phyloP scores from a whole-genome alignment of 495 filamentous ascomycete species.

The Daldinia vernicosa region DNA sequence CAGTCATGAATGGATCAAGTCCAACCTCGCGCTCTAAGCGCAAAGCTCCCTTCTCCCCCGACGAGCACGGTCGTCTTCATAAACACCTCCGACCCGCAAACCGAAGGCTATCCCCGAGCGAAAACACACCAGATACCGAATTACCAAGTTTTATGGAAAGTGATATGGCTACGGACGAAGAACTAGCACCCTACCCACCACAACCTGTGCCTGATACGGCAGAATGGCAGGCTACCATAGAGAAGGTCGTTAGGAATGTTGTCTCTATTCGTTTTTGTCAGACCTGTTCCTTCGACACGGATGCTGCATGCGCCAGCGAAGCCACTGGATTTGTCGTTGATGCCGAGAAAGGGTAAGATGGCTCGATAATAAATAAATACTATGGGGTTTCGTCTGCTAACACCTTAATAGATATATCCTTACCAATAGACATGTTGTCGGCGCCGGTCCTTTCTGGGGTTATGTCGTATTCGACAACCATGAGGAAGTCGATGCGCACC shows the following conservation, averaged over 20 bases:
- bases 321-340: conserved; percentile 98
- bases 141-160: conserved; percentile 38
- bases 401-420: conserved; percentile 67
- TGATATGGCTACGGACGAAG: conserved; percentile 51
- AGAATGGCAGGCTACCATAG: conserved; percentile 97
- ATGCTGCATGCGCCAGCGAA: conserved; percentile 90
- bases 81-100: conserved; percentile 61
- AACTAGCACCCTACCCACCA: conserved; percentile 47
- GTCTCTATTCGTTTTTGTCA: conserved; percentile 99
- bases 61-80: conserved; percentile 55
- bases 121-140: conserved; percentile 58
- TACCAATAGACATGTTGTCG: conserved; percentile 94
- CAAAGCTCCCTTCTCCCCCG: conserved; percentile 53
- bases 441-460: conserved; percentile 95
- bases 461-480: conserved; percentile 99
- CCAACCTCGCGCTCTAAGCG: conserved; percentile 57
- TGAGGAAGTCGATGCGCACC: conserved; percentile 94
- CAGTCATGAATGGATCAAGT: conserved; percentile 53
- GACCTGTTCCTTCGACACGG: conserved; percentile 97
- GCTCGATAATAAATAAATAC: neutral
- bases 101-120: conserved; percentile 55
- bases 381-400: conserved; percentile 50
- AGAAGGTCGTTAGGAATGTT: conserved; percentile 88
- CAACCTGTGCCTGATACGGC: conserved; percentile 78
- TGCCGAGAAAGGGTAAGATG: conserved; percentile 81